Conservation (phyloP, 225 moss, liverwort and hornwort species). For the Physcomitrium patens region DNA sequence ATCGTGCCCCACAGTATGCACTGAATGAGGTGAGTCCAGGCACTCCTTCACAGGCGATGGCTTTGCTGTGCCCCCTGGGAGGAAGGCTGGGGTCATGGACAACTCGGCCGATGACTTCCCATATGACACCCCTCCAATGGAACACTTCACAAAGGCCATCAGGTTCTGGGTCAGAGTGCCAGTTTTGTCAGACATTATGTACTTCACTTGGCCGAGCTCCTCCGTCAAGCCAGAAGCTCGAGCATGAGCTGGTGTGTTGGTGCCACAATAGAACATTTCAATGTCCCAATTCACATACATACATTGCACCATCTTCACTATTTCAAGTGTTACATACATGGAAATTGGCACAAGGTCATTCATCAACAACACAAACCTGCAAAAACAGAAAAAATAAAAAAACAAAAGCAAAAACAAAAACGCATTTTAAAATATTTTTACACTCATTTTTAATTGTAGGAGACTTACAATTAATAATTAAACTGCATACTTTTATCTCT, state of each 20-base stretch:
- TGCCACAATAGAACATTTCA: constrained; percentile 63
- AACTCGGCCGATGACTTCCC: constrained; percentile 56
- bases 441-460: no score
- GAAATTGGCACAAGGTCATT: constrained; percentile 91
- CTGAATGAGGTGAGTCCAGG: constrained; percentile 4
- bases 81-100: neutral
- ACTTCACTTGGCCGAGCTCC: constrained; percentile 96
- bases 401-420: no score
- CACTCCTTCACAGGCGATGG: constrained; percentile 22
- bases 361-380: constrained; percentile 74
- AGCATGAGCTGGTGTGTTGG: constrained; percentile 60
- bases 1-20: constrained; percentile 69
- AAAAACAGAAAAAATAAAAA: no score
- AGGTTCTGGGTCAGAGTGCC: constrained; percentile 91
- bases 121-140: constrained; percentile 74
- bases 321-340: constrained; percentile 84
- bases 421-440: no score
- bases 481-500: no score
- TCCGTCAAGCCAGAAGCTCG: constrained; percentile 80
- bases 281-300: constrained; percentile 77
- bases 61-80: no score
- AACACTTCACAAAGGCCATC: constrained; percentile 95
- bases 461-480: no score
- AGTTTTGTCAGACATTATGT: constrained; percentile 86
- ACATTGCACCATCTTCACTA: constrained; percentile 86